Conservation (phyloP, 2,329 filamentous ascomycete species). For the Fonsecaea pugnacius region DNA sequence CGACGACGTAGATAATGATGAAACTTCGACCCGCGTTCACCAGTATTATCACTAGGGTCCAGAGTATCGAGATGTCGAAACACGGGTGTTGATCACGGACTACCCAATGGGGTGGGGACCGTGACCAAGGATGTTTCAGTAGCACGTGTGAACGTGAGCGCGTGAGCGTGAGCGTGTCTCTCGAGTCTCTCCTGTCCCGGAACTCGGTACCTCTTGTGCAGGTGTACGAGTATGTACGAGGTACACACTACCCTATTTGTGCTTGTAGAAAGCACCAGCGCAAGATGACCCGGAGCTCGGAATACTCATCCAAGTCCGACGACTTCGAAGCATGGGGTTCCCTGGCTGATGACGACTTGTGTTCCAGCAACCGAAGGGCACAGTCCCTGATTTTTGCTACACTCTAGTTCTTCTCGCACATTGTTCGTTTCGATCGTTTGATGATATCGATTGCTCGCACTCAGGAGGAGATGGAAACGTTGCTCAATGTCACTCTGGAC, state of each 20-base stretch:
- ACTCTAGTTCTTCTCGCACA: not conserved
- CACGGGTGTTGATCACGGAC: conserved; percentile 9
- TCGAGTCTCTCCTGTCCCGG: conserved; percentile 3
- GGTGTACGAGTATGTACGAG: too few species aligned
- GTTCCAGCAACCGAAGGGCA: not conserved
- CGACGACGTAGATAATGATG: conserved; percentile 34
- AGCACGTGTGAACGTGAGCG: conserved; percentile 5
- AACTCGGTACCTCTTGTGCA: too few species aligned
- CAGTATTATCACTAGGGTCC: not conserved
- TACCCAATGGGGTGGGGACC: not conserved
- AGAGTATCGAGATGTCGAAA: conserved; percentile 13
- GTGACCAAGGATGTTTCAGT: conserved; percentile 7
- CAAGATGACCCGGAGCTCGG: not conserved
- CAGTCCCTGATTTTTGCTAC: not conserved
- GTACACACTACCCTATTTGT: too few species aligned
- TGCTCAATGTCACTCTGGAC: not conserved
- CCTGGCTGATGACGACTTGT: not conserved
- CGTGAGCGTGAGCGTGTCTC: not conserved
- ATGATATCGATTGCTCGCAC: not conserved
- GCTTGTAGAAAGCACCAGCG: not conserved
- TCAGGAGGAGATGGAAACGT: not conserved
- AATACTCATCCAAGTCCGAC: not conserved
- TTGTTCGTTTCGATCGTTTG: not conserved
- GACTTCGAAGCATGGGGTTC: not conserved
- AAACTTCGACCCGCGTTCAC: conserved; percentile 10